phyloP scores from a whole-genome alignment of 495 filamentous ascomycete species.

The Penicillium coprophilum region DNA sequence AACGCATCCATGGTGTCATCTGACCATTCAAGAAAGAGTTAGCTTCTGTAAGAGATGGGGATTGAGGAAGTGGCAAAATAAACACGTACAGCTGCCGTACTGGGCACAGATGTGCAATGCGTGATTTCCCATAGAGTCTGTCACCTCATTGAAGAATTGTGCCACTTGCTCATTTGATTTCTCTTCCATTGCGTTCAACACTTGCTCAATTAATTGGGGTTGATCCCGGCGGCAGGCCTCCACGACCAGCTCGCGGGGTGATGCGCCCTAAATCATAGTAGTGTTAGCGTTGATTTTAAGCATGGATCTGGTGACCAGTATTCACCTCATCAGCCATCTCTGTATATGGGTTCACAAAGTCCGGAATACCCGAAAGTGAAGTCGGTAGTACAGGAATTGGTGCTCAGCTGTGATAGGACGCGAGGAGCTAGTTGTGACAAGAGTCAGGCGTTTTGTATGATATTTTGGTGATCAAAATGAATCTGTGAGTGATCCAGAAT shows the following conservation, averaged over 20 bases:
- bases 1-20: conserved; percentile 89
- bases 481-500: background rate
- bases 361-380: conserved; percentile 4
- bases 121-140: conserved; percentile 80
- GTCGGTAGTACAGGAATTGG: background rate
- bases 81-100: conserved; percentile 76
- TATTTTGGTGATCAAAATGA: background rate
- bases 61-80: background rate
- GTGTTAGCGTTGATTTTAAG: conserved; percentile 10
- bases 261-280: conserved; percentile 68
- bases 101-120: conserved; percentile 85
- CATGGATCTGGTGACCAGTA: conserved; percentile 4
- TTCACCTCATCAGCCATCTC: conserved; percentile 48
- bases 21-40: conserved; percentile 25
- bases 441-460: background rate
- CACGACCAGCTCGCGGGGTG: conserved; percentile 78
- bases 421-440: conserved; percentile 2
- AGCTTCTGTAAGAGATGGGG: background rate
- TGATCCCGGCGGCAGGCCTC: conserved; percentile 95
- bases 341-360: conserved; percentile 6
- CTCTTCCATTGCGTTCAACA: conserved; percentile 43
- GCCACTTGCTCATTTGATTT: conserved; percentile 59
- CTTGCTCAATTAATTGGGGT: conserved; percentile 70
- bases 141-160: conserved; percentile 76
- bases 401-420: background rate